phyloP scores from a whole-genome alignment of 805 yeast species.

The Metschnikowia chrysomelidarum region DNA sequence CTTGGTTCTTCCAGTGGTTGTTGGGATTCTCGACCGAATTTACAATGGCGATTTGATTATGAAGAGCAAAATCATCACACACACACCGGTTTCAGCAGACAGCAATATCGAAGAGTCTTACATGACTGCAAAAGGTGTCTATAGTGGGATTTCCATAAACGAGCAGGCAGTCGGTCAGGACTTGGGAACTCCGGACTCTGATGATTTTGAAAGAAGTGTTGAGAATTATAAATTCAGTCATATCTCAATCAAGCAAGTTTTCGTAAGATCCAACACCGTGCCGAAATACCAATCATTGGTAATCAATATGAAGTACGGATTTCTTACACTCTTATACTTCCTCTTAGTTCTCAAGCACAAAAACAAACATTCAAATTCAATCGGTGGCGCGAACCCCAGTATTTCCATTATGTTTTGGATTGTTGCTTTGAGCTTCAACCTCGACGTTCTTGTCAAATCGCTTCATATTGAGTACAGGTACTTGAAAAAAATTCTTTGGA shows the following conservation, averaged over 20 bases:
- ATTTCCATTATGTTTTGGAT: conserved; percentile 42
- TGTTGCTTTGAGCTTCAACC: conserved; percentile 45
- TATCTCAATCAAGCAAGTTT: conserved; percentile 30
- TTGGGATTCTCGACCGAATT: conserved; percentile 45
- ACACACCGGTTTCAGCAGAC: background rate
- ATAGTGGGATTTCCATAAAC: background rate
- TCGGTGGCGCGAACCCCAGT: conserved; percentile 1
- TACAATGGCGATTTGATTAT: conserved; percentile 51
- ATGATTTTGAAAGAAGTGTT: conserved; percentile 19
- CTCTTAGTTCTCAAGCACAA: conserved; percentile 28
- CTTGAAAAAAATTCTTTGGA: conserved; percentile 53
- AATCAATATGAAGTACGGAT: conserved; percentile 33
- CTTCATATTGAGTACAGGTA: conserved; percentile 45
- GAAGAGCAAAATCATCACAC: conserved; percentile 30
- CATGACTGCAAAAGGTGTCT: conserved; percentile 3
- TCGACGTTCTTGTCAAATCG: conserved; percentile 46
- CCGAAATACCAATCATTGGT: conserved; percentile 44
- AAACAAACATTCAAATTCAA: conserved; percentile 3
- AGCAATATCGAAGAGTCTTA: conserved; percentile 5
- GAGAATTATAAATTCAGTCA: conserved; percentile 32
- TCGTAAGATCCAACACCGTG: conserved; percentile 31
- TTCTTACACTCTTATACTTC: conserved; percentile 31
- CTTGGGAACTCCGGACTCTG: conserved; percentile 1
- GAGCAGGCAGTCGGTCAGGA: conserved; percentile 1
- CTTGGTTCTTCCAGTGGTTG: conserved; percentile 51